Evolutionary conservation across 352 stramenopile species (phyloP).

Genomic region (Pythium coloratum): DNA sequence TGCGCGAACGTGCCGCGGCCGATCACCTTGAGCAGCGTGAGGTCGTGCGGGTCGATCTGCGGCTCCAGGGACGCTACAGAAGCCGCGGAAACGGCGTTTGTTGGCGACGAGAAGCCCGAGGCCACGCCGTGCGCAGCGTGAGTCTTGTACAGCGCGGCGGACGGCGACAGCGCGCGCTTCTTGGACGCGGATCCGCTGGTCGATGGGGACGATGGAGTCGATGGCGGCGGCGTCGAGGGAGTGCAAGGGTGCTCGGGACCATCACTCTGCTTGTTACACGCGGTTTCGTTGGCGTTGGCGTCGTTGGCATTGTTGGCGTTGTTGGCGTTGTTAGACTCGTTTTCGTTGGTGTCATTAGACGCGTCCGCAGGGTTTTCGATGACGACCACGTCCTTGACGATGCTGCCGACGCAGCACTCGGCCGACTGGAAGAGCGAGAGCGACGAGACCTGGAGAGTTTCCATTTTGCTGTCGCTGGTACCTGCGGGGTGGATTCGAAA

Average conservation of each 20-base stretch:
- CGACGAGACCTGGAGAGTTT: conserved; percentile 2
- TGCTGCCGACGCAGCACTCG: neutral
- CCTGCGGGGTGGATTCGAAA: neutral
- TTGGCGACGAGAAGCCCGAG: conserved; percentile 5
- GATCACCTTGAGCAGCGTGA: conserved; percentile 85
- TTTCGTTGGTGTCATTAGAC: neutral
- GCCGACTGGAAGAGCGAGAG: neutral
- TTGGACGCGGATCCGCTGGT: conserved; percentile 10
- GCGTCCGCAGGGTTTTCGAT: conserved; percentile 1
- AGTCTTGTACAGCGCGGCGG: conserved; percentile 8
- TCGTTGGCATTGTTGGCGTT: neutral
- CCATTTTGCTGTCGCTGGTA: conserved; percentile 3
- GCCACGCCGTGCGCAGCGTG: neutral
- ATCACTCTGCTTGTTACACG: conserved; percentile 15
- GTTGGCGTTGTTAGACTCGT: conserved; percentile 12
- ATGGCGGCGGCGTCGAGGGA: neutral
- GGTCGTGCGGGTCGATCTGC: conserved; percentile 57
- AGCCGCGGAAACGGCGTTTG: conserved; percentile 3
- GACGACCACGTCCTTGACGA: neutral
- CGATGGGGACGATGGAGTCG: neutral
- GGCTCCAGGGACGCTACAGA: neutral
- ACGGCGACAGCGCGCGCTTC: conserved; percentile 31
- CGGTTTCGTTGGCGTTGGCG: conserved; percentile 8
- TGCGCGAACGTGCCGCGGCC: conserved; percentile 81
- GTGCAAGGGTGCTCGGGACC: neutral